Evolutionary conservation across 2,329 filamentous ascomycete genomes (phyloP).

Genomic region (Aspergillus sp.): DNA sequence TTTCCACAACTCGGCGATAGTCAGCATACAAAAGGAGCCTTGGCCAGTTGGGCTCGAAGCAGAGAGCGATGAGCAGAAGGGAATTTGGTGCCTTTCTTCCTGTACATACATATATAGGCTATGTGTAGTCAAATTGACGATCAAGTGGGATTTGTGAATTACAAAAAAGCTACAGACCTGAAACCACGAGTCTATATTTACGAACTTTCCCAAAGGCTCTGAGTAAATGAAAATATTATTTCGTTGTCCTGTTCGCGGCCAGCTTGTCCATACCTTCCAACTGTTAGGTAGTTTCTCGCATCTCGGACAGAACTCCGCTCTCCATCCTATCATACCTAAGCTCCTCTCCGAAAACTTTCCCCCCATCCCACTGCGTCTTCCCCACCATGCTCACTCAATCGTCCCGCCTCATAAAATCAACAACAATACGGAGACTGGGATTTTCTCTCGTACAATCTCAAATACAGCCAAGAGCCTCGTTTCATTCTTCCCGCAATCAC

Average conservation of each 20-base stretch:
- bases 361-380: conserved; percentile 4
- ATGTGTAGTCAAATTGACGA: conserved; percentile 15
- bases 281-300: no score
- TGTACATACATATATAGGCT: conserved; percentile 22
- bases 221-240: neutral
- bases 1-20: neutral
- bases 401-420: conserved; percentile 4
- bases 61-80: neutral
- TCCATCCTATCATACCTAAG: neutral
- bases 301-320: neutral
- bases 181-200: neutral
- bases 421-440: neutral
- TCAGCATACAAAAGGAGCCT: neutral
- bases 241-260: neutral
- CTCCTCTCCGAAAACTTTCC: neutral
- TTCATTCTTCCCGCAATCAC: conserved; percentile 6
- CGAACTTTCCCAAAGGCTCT: neutral
- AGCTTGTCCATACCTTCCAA: neutral
- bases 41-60: neutral
- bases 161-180: neutral
- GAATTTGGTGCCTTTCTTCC: conserved; percentile 12
- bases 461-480: neutral
- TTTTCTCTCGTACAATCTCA: neutral
- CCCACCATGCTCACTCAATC: conserved; percentile 5
- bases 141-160: conserved; percentile 7